Percentiles rank a stretch among this genome's conserved stretches.
These are phyloP conservation scores for Aspergillus avenaceus DNA, from an alignment of 495 filamentous ascomycete genomes.

Conservation along the genomic window DNA sequence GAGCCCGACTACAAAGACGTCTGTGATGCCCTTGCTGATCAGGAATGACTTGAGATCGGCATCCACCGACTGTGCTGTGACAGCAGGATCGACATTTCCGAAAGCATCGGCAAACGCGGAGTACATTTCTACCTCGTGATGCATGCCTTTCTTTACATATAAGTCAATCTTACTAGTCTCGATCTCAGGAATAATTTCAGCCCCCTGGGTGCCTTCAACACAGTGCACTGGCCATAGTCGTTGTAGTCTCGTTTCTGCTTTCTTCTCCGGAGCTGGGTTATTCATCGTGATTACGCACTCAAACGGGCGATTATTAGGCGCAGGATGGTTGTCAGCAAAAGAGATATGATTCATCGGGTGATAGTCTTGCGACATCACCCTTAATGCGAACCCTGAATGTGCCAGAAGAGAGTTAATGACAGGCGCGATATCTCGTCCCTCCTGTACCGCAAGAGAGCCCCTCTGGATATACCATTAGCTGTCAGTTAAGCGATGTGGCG, in stretches of 20 bases:
- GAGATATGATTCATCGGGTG: conserved; percentile 85
- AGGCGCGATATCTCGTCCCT: conserved; percentile 64
- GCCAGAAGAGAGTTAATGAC: conserved; percentile 72
- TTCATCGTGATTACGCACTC: conserved; percentile 54
- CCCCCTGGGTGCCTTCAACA: conserved; percentile 68
- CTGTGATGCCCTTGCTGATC: conserved; percentile 53
- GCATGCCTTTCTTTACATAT: conserved; percentile 72
- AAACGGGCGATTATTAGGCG: conserved; percentile 64
- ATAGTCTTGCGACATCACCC: conserved; percentile 84
- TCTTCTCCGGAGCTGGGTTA: conserved; percentile 60
- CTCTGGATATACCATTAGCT: conserved; percentile 44
- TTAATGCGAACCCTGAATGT: conserved; percentile 62
- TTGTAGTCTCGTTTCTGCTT: conserved; percentile 58
- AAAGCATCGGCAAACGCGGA: conserved; percentile 80
- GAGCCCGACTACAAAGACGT: conserved; percentile 80
- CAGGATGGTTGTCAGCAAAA: conserved; percentile 75
- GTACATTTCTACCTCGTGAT: conserved; percentile 82
- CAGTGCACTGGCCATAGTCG: conserved; percentile 90
- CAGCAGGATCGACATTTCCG: conserved; percentile 41
- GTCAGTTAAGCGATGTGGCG: not conserved
- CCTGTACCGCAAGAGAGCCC: conserved; percentile 74
- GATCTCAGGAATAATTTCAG: conserved; percentile 72
- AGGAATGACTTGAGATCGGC: conserved; percentile 57
- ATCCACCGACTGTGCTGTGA: conserved; percentile 44
- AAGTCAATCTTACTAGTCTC: conserved; percentile 53